Percentiles rank a stretch among this genome's conserved stretches.
Evolutionary conservation across 2,329 filamentous ascomycete genomes (phyloP).

Genomic region (Dothistroma septosporum): DNA sequence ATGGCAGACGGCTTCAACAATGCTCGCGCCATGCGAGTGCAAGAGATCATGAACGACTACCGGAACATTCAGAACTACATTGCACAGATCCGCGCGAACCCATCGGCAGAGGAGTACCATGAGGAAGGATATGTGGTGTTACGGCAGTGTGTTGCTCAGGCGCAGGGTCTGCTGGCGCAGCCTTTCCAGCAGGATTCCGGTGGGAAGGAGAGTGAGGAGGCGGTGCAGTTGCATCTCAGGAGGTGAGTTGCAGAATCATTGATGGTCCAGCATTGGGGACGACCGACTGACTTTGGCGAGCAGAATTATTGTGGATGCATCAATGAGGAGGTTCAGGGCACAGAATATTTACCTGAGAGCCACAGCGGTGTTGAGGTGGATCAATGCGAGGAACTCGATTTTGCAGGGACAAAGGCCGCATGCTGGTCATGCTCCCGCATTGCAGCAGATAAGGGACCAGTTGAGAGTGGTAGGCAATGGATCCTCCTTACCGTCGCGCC

Average conservation of each 20-base stretch:
- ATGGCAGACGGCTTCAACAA: conserved; percentile 61
- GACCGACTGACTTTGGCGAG: conserved; percentile 3
- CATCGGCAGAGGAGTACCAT: conserved; percentile 53
- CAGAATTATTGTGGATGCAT: conserved; percentile 59
- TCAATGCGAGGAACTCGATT: conserved; percentile 50
- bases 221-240: conserved; percentile 54
- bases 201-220: conserved; percentile 44
- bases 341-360: conserved; percentile 59
- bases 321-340: conserved; percentile 57
- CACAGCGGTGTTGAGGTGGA: conserved; percentile 57
- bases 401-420: conserved; percentile 50
- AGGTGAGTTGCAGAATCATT: conserved; percentile 39
- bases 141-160: conserved; percentile 53
- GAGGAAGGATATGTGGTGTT: conserved; percentile 58
- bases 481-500: neutral
- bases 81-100: conserved; percentile 49
- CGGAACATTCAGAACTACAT: conserved; percentile 59
- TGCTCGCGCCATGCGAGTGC: conserved; percentile 58
- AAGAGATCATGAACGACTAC: conserved; percentile 63
- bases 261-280: neutral
- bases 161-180: conserved; percentile 51
- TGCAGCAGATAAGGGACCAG: conserved; percentile 48
- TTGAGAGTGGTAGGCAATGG: conserved; percentile 39
- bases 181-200: conserved; percentile 41
- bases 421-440: conserved; percentile 44